Evolutionary conservation across 2,329 filamentous ascomycete genomes (phyloP).

Genomic region (Claviceps sp.): DNA sequence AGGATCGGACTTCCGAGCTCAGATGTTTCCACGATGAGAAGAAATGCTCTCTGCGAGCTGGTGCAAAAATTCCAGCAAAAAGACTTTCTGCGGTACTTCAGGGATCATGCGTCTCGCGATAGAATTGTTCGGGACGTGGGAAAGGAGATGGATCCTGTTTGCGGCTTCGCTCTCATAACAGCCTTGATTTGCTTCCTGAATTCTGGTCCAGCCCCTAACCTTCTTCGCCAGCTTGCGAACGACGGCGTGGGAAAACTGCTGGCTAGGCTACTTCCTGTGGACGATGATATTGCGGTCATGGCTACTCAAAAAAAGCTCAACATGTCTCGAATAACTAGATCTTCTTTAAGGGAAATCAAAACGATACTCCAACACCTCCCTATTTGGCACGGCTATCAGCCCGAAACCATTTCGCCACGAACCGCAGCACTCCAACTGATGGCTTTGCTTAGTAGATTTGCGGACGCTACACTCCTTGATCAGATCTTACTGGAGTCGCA

Average conservation of each 20-base stretch:
- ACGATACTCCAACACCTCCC: slow-evolving; percentile 35
- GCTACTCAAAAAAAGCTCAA: slow-evolving; percentile 53
- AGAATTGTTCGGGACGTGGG: slow-evolving; percentile 50
- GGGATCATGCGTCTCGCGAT: slow-evolving; percentile 59
- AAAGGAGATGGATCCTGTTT: slow-evolving; percentile 44
- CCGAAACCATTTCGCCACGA: slow-evolving; percentile 44
- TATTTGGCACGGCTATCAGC: slow-evolving; percentile 45
- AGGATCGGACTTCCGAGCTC: slow-evolving; percentile 39
- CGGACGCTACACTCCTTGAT: slow-evolving; percentile 16
- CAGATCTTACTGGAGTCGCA: slow-evolving; percentile 17
- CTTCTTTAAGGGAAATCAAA: slow-evolving; percentile 41
- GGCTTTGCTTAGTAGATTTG: slow-evolving; percentile 25
- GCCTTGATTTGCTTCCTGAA: slow-evolving; percentile 50
- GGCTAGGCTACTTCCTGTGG: slow-evolving; percentile 35
- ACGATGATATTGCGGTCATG: slow-evolving; percentile 45
- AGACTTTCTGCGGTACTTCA: slow-evolving; percentile 54
- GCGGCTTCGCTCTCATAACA: slow-evolving; percentile 50
- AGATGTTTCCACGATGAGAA: slow-evolving; percentile 36
- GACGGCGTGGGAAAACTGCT: slow-evolving; percentile 44
- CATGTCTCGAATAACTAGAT: slow-evolving; percentile 51
- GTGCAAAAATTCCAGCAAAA: slow-evolving; percentile 46
- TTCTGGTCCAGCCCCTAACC: slow-evolving; percentile 45
- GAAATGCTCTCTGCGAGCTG: slow-evolving; percentile 46
- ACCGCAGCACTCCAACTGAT: slow-evolving; percentile 50
- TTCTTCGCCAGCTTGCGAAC: slow-evolving; percentile 41